phyloP scores from a whole-genome alignment of 2,329 filamentous ascomycete genomes.

The Teratosphaeriaceae sp. region DNA sequence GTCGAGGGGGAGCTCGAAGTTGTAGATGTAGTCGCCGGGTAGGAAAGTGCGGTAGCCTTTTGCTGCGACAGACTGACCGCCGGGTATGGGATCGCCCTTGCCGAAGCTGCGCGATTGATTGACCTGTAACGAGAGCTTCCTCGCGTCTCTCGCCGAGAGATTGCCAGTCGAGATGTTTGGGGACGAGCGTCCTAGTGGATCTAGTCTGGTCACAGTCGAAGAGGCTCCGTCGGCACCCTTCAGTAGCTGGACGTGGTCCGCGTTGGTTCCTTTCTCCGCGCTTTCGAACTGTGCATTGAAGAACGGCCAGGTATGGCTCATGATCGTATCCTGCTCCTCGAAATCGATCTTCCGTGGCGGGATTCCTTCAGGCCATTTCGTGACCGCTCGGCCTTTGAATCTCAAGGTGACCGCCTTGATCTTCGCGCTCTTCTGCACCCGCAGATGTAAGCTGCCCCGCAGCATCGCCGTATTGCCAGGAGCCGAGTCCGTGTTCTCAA shows the following conservation, averaged over 20 bases:
- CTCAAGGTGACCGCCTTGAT: slow-evolving; percentile 86
- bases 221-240: slow-evolving; percentile 33
- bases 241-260: slow-evolving; percentile 55
- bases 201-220: slow-evolving; percentile 28
- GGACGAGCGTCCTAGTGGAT: slow-evolving; percentile 25
- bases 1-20: slow-evolving; percentile 79
- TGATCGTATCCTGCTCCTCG: slow-evolving; percentile 75
- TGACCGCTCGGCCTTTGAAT: slow-evolving; percentile 76
- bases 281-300: slow-evolving; percentile 70
- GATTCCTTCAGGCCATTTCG: slow-evolving; percentile 94
- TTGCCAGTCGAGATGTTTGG: slow-evolving; percentile 38
- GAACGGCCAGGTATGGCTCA: slow-evolving; percentile 85
- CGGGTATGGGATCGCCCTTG: slow-evolving; percentile 61
- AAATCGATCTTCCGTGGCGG: slow-evolving; percentile 79
- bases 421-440: slow-evolving; percentile 83
- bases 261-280: slow-evolving; percentile 55
- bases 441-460: slow-evolving; percentile 73
- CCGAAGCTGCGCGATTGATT: slow-evolving; percentile 79
- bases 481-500: slow-evolving; percentile 61
- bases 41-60: slow-evolving; percentile 84
- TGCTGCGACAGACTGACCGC: slow-evolving; percentile 53
- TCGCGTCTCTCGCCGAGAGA: slow-evolving; percentile 44
- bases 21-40: slow-evolving; percentile 65
- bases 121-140: slow-evolving; percentile 71
- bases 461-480: slow-evolving; percentile 71